Conservation (phyloP, 192 early-diverging fungal species). For the Cetraspora pellucida region DNA sequence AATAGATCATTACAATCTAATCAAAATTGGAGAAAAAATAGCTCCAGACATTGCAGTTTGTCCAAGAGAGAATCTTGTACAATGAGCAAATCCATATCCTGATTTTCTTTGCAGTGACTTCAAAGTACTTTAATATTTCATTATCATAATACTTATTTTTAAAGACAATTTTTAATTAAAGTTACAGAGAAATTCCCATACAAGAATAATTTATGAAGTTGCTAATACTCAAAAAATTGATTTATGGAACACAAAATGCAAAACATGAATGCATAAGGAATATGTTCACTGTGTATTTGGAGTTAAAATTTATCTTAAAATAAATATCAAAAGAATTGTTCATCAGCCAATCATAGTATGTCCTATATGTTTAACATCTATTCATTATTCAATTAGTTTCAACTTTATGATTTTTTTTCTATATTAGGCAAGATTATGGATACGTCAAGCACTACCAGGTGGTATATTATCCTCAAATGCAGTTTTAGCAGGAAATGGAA, state of each 20-base stretch:
- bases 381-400: constrained; percentile 4
- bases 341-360: constrained; percentile 21
- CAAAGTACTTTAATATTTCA: background rate
- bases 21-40: constrained; percentile 6
- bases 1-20: constrained; percentile 22
- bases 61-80: background rate
- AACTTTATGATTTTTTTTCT: constrained; percentile 5
- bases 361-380: background rate
- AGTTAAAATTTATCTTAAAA: constrained; percentile 19
- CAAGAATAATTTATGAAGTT: constrained; percentile 10
- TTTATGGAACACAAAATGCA: constrained; percentile 5
- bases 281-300: constrained; percentile 22
- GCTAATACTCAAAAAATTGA: constrained; percentile 11
- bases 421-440: constrained; percentile 28
- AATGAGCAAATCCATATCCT: background rate
- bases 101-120: background rate
- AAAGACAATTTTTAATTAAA: background rate
- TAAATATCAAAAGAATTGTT: constrained; percentile 3
- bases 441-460: constrained; percentile 17
- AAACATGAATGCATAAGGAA: constrained; percentile 10
- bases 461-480: constrained; percentile 19
- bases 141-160: constrained; percentile 3
- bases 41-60: background rate
- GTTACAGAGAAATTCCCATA: background rate
- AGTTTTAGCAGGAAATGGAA: constrained; percentile 14